These are phyloP conservation scores for Litsea cubeba DNA, from an alignment of 164 flowering plant genomes.

Conservation along the genomic window DNA sequence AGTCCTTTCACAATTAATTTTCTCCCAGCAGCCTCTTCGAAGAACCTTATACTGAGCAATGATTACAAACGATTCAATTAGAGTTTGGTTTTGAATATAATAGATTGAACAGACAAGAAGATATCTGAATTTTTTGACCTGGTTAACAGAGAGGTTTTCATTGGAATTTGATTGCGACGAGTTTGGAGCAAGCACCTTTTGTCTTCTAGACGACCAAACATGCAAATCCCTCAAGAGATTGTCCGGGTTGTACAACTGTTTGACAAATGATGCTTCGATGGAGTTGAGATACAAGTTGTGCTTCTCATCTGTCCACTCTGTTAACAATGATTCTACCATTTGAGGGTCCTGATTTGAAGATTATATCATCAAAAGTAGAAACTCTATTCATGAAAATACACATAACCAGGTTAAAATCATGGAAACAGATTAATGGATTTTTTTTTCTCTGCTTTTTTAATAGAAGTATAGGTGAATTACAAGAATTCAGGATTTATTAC, in stretches of 20 bases:
- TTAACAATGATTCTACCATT: conserved; percentile 5
- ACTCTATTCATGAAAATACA: neutral
- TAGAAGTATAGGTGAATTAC: neutral
- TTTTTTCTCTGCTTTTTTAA: too few species aligned
- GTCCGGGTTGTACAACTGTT: conserved; percentile 34
- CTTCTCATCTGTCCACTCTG: conserved; percentile 91
- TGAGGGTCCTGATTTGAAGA: conserved; percentile 26
- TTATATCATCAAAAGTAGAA: neutral
- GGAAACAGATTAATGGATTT: neutral
- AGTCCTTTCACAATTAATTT: conserved; percentile 38
- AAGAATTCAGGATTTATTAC: neutral
- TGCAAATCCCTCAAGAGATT: conserved; percentile 33
- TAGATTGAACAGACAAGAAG: neutral
- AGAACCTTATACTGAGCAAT: conserved; percentile 54
- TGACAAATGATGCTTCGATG: conserved; percentile 79
- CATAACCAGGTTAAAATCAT: neutral
- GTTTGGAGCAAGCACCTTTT: conserved; percentile 18
- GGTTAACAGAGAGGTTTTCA: conserved; percentile 30
- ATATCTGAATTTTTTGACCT: conserved; percentile 36
- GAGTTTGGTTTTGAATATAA: neutral
- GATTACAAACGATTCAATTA: neutral
- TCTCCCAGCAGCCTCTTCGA: conserved; percentile 56
- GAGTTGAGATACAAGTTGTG: conserved; percentile 72
- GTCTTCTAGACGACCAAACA: conserved; percentile 22
- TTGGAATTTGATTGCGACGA: conserved; percentile 12